Percentiles rank a stretch among this genome's conserved stretches.
These are phyloP conservation scores for Pholiota microspora DNA, from an alignment of 768 basidiomycete species.

Conservation along the genomic window DNA sequence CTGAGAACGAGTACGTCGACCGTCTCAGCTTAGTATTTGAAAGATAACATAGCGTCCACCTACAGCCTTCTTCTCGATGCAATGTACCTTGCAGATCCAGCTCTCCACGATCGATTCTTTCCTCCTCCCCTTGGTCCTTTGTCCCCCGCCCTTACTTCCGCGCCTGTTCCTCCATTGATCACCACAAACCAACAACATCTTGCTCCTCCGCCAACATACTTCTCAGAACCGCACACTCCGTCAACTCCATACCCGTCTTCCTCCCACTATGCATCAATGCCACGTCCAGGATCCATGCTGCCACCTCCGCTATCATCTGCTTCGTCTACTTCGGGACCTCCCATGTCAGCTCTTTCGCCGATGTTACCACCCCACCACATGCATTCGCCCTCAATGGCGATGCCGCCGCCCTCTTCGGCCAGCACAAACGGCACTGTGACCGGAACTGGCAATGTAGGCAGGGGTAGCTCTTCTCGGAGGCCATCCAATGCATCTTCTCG, in stretches of 20 bases:
- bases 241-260: background rate
- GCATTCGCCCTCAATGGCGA: conserved; percentile 1
- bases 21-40: background rate
- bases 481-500: conserved; percentile 5
- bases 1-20: conserved; percentile 46
- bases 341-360: background rate
- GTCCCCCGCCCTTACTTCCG: background rate
- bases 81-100: conserved; percentile 26
- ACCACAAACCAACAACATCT: background rate
- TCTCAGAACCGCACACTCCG: background rate
- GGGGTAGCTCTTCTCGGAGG: conserved; percentile 4
- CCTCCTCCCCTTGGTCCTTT: conserved; percentile 8
- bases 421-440: background rate
- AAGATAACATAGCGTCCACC: background rate
- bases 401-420: conserved; percentile 2
- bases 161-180: background rate
- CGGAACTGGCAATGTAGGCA: background rate
- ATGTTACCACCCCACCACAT: background rate
- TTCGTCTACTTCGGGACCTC: background rate
- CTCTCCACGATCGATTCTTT: conserved; percentile 24
- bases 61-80: conserved; percentile 38
- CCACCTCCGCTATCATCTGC: conserved; percentile 4
- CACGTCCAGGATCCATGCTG: conserved; percentile 7
- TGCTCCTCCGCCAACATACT: background rate
- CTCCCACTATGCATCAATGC: conserved; percentile 3